A percentile compares a stretch with the other conserved stretches of the same genome.
phyloP scores from a whole-genome alignment of 2,329 filamentous ascomycete genomes.

The Periglandula ipomoeae region DNA sequence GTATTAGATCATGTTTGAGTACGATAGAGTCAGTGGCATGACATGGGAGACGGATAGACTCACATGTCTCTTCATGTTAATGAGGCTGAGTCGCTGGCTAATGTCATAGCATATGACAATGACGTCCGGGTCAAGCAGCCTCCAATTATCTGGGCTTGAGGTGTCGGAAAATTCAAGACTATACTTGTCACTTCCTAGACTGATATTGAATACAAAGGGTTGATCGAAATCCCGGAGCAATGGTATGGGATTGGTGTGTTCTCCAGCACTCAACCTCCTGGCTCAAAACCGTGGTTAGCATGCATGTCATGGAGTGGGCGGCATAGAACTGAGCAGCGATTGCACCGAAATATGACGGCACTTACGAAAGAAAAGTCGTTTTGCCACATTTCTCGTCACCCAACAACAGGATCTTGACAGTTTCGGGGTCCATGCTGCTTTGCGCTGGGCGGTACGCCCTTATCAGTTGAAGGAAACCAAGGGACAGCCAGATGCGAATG shows the following conservation, averaged over 20 bases:
- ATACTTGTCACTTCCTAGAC: slow-evolving; percentile 28
- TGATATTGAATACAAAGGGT: slow-evolving; percentile 50
- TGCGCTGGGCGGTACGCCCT: neutral
- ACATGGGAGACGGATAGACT: too few species aligned
- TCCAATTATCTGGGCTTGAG: slow-evolving; percentile 49
- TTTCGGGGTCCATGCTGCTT: slow-evolving; percentile 34
- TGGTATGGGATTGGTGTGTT: slow-evolving; percentile 32
- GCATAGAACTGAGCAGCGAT: neutral
- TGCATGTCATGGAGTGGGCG: neutral
- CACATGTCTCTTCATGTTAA: slow-evolving; percentile 49
- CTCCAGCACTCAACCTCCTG: slow-evolving; percentile 43
- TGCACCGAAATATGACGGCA: too few species aligned
- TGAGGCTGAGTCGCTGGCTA: slow-evolving; percentile 46
- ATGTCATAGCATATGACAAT: slow-evolving; percentile 55
- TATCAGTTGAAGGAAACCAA: neutral
- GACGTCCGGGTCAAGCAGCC: slow-evolving; percentile 46
- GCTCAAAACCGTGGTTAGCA: slow-evolving; percentile 1
- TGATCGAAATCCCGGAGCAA: slow-evolving; percentile 50
- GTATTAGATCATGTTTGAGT: neutral
- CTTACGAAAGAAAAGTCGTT: slow-evolving; percentile 53
- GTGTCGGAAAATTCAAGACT: slow-evolving; percentile 54
- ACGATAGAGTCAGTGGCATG: too few species aligned
- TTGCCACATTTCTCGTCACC: slow-evolving; percentile 52
- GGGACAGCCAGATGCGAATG: neutral
- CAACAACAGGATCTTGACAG: slow-evolving; percentile 46